These are phyloP conservation scores for Clitopilus hobsonii DNA, from an alignment of 768 basidiomycete species.

Conservation along the genomic window DNA sequence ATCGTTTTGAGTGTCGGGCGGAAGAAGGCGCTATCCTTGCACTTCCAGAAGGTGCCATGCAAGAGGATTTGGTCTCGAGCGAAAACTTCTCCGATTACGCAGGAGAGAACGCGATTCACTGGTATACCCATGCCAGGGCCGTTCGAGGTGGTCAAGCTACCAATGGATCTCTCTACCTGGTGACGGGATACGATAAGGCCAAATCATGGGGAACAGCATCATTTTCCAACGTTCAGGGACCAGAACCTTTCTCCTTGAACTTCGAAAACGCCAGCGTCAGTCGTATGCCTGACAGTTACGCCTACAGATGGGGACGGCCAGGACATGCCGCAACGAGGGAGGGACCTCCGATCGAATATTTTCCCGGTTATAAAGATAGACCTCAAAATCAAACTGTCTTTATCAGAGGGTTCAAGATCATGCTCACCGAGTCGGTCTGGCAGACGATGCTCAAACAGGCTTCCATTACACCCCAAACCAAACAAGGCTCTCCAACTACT, in stretches of 20 bases:
- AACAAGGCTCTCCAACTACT: background rate
- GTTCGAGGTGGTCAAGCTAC: background rate
- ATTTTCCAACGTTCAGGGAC: background rate
- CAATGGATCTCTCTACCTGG: slow-evolving; percentile 3
- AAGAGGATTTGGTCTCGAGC: background rate
- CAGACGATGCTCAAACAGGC: background rate
- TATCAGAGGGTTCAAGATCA: slow-evolving; percentile 4
- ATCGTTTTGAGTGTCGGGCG: background rate
- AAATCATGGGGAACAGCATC: slow-evolving; percentile 3
- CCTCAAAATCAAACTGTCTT: slow-evolving; percentile 1
- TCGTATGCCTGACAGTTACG: background rate
- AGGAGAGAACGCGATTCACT: background rate
- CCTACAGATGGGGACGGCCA: background rate
- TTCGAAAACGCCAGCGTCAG: background rate
- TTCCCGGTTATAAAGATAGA: background rate
- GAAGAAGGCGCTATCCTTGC: slow-evolving; percentile 1
- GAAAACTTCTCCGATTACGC: background rate
- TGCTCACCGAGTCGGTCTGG: background rate
- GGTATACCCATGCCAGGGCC: background rate
- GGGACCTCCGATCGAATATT: background rate
- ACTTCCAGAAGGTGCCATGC: background rate
- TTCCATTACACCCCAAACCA: background rate
- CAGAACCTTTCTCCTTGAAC: background rate
- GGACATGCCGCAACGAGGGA: background rate
- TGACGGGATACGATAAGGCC: slow-evolving; percentile 1